These are phyloP conservation scores for Venturia asperata DNA, from an alignment of 2,329 filamentous ascomycete species.

Conservation along the genomic window DNA sequence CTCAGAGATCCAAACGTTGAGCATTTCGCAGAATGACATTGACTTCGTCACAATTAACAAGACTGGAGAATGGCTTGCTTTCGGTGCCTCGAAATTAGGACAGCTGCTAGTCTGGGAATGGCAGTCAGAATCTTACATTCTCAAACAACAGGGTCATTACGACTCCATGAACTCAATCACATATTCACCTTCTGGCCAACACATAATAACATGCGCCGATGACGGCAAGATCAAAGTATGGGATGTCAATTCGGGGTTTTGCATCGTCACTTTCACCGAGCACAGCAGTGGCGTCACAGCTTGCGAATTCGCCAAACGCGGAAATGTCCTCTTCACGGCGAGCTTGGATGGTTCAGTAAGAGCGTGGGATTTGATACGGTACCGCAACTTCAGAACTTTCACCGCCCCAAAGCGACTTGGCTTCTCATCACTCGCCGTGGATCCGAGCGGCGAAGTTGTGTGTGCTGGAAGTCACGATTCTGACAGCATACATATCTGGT, in stretches of 20 bases:
- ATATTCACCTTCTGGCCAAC: conserved; percentile 89
- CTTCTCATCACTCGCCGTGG: conserved; percentile 92
- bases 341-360: conserved; percentile 90
- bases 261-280: conserved; percentile 95
- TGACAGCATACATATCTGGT: conserved; percentile 98
- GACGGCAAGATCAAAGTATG: conserved; percentile 98
- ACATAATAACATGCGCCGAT: conserved; percentile 87
- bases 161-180: conserved; percentile 90
- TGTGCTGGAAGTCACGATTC: conserved; percentile 93
- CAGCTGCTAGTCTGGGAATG: conserved; percentile 99
- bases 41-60: conserved; percentile 92
- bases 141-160: conserved; percentile 97
- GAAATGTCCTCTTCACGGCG: conserved; percentile 91
- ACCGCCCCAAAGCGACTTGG: conserved; percentile 86
- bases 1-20: conserved; percentile 81
- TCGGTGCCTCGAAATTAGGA: conserved; percentile 89
- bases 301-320: conserved; percentile 90
- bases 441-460: conserved; percentile 92
- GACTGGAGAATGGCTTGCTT: conserved; percentile 92
- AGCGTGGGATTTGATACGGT: conserved; percentile 93
- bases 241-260: conserved; percentile 95
- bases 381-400: conserved; percentile 95
- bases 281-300: conserved; percentile 91
- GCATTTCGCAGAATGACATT: conserved; percentile 94
- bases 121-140: conserved; percentile 97